Evolutionary conservation across 768 basidiomycete species (phyloP).

Genomic region (Russula lepida): DNA sequence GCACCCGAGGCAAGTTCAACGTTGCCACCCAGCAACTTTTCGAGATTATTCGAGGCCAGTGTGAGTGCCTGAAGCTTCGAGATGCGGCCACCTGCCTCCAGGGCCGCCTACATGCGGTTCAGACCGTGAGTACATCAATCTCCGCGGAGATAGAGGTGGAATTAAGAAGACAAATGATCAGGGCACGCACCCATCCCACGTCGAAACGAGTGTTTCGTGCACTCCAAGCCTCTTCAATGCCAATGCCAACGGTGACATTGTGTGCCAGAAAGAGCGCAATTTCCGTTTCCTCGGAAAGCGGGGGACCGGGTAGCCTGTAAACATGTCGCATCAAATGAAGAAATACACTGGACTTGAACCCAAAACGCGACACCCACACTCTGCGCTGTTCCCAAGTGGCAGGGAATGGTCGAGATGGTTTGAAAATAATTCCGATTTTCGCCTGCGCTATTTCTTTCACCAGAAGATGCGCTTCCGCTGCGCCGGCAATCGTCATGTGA

Average conservation of each 20-base stretch:
- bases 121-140: neutral
- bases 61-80: constrained; percentile 41
- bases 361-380: constrained; percentile 37
- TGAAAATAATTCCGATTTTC: constrained; percentile 60
- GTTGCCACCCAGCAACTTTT: constrained; percentile 38
- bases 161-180: constrained; percentile 8
- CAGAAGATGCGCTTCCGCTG: constrained; percentile 60
- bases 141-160: neutral
- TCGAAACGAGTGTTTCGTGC: constrained; percentile 76
- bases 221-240: constrained; percentile 56
- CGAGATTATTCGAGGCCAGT: constrained; percentile 41
- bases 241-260: constrained; percentile 67
- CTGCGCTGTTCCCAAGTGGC: constrained; percentile 55
- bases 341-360: neutral
- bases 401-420: constrained; percentile 66
- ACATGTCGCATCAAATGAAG: neutral
- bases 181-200: constrained; percentile 62
- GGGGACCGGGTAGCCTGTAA: constrained; percentile 61
- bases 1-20: constrained; percentile 7
- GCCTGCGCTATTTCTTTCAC: constrained; percentile 64
- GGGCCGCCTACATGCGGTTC: constrained; percentile 14
- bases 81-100: constrained; percentile 24
- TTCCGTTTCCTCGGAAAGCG: constrained; percentile 52
- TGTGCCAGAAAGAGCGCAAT: constrained; percentile 54
- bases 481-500: constrained; percentile 48